These are phyloP conservation scores for Phytophthora tubulina DNA, from an alignment of 352 stramenopile species.

Conservation along the genomic window DNA sequence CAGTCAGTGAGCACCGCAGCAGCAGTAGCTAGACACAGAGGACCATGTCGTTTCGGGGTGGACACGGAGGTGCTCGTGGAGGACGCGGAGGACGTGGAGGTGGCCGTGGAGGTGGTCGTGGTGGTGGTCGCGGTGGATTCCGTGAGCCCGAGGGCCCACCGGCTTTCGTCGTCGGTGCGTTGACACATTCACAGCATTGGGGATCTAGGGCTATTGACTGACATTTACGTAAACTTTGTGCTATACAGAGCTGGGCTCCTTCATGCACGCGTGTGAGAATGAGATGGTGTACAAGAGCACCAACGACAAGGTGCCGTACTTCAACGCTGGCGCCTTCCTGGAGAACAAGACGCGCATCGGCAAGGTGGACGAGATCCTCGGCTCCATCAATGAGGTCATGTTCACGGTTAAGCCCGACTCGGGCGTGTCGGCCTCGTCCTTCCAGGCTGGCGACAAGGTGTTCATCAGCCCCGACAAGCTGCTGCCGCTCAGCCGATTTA, in stretches of 20 bases:
- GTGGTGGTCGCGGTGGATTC: conserved; percentile 49
- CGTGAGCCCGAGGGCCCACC: conserved; percentile 78
- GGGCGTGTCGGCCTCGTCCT: conserved; percentile 95
- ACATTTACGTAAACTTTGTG: conserved; percentile 3
- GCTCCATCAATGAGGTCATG: conserved; percentile 96
- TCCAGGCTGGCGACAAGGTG: conserved; percentile 97
- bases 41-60: conserved; percentile 69
- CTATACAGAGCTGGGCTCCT: conserved; percentile 92
- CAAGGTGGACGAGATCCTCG: conserved; percentile 99
- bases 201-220: background rate
- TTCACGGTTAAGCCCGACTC: conserved; percentile 98
- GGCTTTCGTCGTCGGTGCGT: conserved; percentile 73
- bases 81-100: conserved; percentile 63
- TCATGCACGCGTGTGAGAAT: conserved; percentile 97
- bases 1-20: conserved; percentile 10
- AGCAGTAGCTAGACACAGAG: conserved; percentile 14
- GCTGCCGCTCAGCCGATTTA: conserved; percentile 96
- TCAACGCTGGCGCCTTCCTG: conserved; percentile 98
- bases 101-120: conserved; percentile 40
- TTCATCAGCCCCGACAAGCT: conserved; percentile 98
- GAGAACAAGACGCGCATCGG: conserved; percentile 99
- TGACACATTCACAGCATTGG: background rate
- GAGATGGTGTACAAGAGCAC: conserved; percentile 99
- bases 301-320: conserved; percentile 97
- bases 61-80: conserved; percentile 58